phyloP scores from a whole-genome alignment of 768 basidiomycete species.

The Amanita rimosa region DNA sequence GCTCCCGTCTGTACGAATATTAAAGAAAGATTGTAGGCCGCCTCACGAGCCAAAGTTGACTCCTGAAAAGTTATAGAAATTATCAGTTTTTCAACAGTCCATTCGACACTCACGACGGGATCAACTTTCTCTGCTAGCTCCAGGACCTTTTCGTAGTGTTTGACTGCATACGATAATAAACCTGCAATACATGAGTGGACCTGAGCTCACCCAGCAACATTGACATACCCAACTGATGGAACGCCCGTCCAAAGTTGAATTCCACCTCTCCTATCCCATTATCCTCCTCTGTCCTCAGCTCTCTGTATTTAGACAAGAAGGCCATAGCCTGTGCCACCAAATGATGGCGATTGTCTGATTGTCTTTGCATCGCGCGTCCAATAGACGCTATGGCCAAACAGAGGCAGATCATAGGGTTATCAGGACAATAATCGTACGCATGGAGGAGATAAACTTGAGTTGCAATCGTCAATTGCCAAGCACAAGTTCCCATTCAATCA shows the following conservation, averaged over 20 bases:
- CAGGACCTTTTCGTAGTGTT: conserved; percentile 75
- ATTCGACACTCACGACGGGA: neutral
- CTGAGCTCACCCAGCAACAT: neutral
- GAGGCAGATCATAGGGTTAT: conserved; percentile 81
- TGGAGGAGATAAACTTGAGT: conserved; percentile 75
- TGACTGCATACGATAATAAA: conserved; percentile 68
- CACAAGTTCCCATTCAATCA: neutral
- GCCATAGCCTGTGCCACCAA: conserved; percentile 77
- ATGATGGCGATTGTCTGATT: conserved; percentile 90
- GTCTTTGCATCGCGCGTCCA: conserved; percentile 86
- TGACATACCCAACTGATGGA: conserved; percentile 76
- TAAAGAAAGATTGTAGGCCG: conserved; percentile 81
- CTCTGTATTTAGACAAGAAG: conserved; percentile 74
- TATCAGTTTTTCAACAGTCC: conserved; percentile 1
- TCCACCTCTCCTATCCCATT: conserved; percentile 66
- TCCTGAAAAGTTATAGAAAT: conserved; percentile 17
- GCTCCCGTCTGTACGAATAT: conserved; percentile 78
- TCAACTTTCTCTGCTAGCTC: conserved; percentile 38
- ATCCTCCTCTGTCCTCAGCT: conserved; percentile 34
- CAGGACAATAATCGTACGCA: conserved; percentile 74
- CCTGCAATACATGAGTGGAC: conserved; percentile 30
- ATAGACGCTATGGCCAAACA: conserved; percentile 76
- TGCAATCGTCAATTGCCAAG: neutral
- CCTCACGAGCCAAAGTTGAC: conserved; percentile 53
- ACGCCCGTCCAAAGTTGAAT: conserved; percentile 85